A percentile compares a stretch with the other conserved stretches of the same genome.
Conservation (phyloP, 164 flowering plant species). For the Stephania yunnanensis region DNA sequence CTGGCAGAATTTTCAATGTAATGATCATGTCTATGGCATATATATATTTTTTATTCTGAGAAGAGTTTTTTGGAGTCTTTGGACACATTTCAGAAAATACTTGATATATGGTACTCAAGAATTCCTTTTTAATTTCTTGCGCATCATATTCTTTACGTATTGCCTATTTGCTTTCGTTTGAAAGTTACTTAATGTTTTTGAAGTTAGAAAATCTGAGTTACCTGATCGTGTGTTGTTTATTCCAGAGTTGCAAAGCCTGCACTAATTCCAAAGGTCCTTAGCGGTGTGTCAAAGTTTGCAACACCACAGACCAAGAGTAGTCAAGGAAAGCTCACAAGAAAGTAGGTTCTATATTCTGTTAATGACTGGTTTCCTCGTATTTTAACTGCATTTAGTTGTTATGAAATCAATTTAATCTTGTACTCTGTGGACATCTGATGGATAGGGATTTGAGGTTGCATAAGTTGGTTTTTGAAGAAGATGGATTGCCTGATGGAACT, state of each 20-base stretch:
- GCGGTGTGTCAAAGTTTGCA: slow-evolving; percentile 20
- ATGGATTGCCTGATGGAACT: slow-evolving; percentile 74
- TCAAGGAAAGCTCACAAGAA: slow-evolving; percentile 61
- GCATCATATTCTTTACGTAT: no score
- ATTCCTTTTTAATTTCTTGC: neutral
- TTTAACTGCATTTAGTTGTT: neutral
- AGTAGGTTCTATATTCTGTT: slow-evolving; percentile 39
- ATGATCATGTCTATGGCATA: neutral
- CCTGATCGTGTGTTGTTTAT: neutral
- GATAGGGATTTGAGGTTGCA: slow-evolving; percentile 74
- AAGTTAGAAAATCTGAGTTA: neutral
- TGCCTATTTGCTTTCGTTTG: neutral
- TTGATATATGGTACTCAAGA: neutral
- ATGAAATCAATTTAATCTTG: slow-evolving; percentile 1
- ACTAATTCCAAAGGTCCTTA: slow-evolving; percentile 18
- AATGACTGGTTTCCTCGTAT: neutral
- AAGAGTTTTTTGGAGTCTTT: neutral
- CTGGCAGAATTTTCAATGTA: neutral
- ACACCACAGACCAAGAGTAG: slow-evolving; percentile 23
- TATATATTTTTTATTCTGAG: neutral
- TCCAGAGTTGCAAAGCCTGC: slow-evolving; percentile 33
- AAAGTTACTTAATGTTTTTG: neutral
- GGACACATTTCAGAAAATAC: neutral
- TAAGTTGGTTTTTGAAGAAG: slow-evolving; percentile 69
- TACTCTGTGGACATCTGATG: slow-evolving; percentile 3